Evolutionary conservation across 345 rosid genomes (phyloP).

Genomic region (Rubroshorea leprosula): DNA sequence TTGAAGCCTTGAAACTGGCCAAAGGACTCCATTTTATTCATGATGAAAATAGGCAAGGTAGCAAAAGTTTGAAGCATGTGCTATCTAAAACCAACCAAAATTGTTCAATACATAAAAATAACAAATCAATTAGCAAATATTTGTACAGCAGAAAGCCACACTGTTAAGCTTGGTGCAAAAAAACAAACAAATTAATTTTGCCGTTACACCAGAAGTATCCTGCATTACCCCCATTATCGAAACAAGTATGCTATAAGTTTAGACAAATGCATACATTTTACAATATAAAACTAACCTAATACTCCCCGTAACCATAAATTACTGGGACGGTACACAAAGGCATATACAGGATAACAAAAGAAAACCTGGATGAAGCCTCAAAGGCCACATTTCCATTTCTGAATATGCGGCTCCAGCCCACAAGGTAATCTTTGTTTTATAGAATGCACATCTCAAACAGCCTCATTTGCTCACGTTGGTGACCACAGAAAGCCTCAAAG

Average conservation of each 20-base stretch:
- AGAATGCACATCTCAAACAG: not conserved
- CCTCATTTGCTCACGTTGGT: too few relatives aligned
- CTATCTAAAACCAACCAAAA: not conserved
- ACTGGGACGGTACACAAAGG: not conserved
- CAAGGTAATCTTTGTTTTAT: not conserved
- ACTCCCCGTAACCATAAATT: not conserved
- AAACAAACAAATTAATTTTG: not conserved
- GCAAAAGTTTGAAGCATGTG: not conserved
- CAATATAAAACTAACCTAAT: not conserved
- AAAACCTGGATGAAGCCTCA: not conserved
- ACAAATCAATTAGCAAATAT: not conserved
- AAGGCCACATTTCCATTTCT: not conserved
- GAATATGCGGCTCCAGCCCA: not conserved
- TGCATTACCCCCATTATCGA: conserved; percentile 3
- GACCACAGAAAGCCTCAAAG: not conserved
- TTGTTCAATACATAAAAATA: not conserved
- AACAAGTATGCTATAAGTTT: not conserved
- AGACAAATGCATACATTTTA: not conserved
- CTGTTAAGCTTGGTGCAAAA: not conserved
- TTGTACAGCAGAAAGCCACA: not conserved
- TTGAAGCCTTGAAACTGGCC: too few relatives aligned
- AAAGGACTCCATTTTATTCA: too few relatives aligned
- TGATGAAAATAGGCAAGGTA: too few relatives aligned
- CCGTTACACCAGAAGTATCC: not conserved
- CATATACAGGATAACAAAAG: conserved; percentile 2